phyloP scores from a whole-genome alignment of 106 monocot species.

The Acorus calamus region DNA sequence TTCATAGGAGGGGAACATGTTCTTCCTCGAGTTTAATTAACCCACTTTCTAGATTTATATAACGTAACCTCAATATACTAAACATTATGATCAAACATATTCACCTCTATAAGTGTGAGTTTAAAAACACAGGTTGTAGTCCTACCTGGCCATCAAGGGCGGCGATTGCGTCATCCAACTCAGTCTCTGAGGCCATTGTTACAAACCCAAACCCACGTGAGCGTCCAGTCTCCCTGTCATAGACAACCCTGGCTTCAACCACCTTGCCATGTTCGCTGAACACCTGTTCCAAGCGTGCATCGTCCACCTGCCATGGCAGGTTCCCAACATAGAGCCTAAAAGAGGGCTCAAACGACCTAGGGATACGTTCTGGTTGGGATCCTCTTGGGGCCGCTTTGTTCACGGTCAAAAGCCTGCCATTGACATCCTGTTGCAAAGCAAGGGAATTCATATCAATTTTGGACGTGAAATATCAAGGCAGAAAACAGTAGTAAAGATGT shows the following conservation, averaged over 20 bases:
- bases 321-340: slow-evolving; percentile 35
- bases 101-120: too few species aligned
- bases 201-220: slow-evolving; percentile 52
- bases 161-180: slow-evolving; percentile 28
- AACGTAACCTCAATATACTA: too few species aligned
- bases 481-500: too few species aligned
- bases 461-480: too few species aligned
- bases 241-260: slow-evolving; percentile 24
- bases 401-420: slow-evolving; percentile 12
- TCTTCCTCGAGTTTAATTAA: too few species aligned
- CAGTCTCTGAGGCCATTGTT: slow-evolving; percentile 18
- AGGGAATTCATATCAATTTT: too few species aligned
- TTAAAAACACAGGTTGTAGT: not conserved
- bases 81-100: too few species aligned
- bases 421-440: slow-evolving; percentile 12
- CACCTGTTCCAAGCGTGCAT: slow-evolving; percentile 17
- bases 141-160: slow-evolving; percentile 30
- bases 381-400: slow-evolving; percentile 26
- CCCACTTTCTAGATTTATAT: too few species aligned
- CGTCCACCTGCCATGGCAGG: slow-evolving; percentile 39
- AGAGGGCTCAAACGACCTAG: slow-evolving; percentile 5
- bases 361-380: not conserved
- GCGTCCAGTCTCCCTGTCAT: slow-evolving; percentile 32
- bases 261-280: slow-evolving; percentile 40
- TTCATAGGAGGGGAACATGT: too few species aligned